Conservation (phyloP, 2,329 filamentous ascomycete genomes). For the Microdochium bolleyi region DNA sequence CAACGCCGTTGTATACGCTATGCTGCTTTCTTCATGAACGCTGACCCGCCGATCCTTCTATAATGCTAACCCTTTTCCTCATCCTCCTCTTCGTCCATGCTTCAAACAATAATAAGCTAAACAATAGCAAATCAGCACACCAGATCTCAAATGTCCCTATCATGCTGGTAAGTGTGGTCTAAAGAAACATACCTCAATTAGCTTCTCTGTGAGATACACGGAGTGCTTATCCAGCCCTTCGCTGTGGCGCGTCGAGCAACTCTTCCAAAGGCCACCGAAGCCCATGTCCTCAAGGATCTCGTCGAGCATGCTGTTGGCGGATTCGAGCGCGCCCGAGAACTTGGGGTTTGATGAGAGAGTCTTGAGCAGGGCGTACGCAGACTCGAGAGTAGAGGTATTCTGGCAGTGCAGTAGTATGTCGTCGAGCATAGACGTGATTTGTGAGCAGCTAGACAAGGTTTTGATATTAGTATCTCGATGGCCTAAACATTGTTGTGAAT, state of each 20-base stretch:
- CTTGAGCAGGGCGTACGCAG: conserved; percentile 52
- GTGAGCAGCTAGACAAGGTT: conserved; percentile 35
- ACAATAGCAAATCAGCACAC: no score
- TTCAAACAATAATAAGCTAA: conserved; percentile 12
- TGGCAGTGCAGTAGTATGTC: conserved; percentile 57
- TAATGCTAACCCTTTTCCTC: no score
- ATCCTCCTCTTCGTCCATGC: no score
- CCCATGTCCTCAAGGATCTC: conserved; percentile 51
- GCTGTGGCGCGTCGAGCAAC: conserved; percentile 40
- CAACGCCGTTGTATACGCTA: no score
- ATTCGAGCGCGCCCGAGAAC: conserved; percentile 35
- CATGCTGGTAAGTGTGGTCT: no score
- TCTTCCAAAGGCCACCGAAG: conserved; percentile 55
- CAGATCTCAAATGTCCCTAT: no score
- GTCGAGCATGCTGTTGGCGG: conserved; percentile 38
- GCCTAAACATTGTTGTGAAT: neutral
- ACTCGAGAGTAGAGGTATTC: conserved; percentile 48
- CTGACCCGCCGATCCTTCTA: no score
- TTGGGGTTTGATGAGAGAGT: conserved; percentile 47
- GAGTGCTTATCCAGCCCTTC: conserved; percentile 43
- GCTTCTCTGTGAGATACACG: conserved; percentile 47
- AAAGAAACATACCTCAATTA: conserved; percentile 47
- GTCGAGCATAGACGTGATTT: conserved; percentile 50
- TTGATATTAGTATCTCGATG: no score
- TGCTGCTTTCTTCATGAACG: no score